Evolutionary conservation across 179 eudicot genomes (phyloP).

Genomic region (Patellifolia procumbens): DNA sequence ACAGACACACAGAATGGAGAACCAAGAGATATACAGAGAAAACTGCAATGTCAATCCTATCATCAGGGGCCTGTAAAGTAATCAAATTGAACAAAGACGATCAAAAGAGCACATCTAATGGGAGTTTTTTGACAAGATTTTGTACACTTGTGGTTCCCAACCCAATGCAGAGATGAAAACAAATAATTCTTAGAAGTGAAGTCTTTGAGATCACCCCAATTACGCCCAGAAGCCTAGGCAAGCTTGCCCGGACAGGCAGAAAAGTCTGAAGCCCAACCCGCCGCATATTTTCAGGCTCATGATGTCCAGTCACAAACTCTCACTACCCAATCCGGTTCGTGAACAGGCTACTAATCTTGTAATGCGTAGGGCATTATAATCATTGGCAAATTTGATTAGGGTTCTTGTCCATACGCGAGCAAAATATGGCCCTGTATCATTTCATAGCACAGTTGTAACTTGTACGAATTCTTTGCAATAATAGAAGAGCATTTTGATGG

Average conservation of each 20-base stretch:
- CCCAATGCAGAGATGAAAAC: conserved; percentile 13
- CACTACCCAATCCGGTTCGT: no score
- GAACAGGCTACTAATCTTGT: no score
- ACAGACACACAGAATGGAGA: conserved; percentile 15
- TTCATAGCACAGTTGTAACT: conserved; percentile 20
- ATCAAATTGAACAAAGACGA: conserved; percentile 19
- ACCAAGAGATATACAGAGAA: conserved; percentile 5
- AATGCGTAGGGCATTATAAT: neutral
- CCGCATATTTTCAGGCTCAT: no score
- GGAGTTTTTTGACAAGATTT: conserved; percentile 24
- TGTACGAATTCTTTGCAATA: neutral
- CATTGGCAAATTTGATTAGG: conserved; percentile 1
- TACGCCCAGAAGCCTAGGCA: no score
- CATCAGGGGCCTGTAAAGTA: neutral
- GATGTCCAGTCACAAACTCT: no score
- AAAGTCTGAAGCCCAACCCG: no score
- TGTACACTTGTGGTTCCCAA: conserved; percentile 16
- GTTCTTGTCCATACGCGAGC: neutral
- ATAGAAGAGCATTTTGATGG: conserved; percentile 20
- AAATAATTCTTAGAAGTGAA: no score
- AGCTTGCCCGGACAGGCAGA: no score
- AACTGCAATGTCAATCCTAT: neutral
- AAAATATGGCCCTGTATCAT: conserved; percentile 14
- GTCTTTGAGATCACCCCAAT: no score
- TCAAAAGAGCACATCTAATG: conserved; percentile 15